A percentile compares a stretch with the other conserved stretches of the same genome.
Evolutionary conservation across 495 filamentous ascomycete genomes (phyloP).

Genomic region (Sabuloglossum arenarium): DNA sequence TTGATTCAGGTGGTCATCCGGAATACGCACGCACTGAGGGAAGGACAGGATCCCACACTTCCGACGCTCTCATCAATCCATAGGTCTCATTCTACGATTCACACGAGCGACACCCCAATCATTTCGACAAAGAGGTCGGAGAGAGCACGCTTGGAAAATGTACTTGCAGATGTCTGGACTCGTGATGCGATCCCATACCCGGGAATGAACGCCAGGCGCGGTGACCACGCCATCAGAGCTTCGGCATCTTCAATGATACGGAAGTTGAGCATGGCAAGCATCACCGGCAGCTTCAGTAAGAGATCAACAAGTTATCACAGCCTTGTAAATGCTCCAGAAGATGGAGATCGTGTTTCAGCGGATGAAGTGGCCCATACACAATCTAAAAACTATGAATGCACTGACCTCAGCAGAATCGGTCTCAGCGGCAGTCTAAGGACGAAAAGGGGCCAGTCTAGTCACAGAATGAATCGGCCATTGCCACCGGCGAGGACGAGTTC

Average conservation of each 20-base stretch:
- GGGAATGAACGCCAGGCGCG: slow-evolving; percentile 49
- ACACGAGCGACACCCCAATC: slow-evolving; percentile 37
- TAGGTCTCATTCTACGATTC: slow-evolving; percentile 50
- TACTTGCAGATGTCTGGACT: slow-evolving; percentile 66
- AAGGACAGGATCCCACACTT: slow-evolving; percentile 19
- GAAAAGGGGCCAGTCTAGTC: not conserved
- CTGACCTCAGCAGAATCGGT: not conserved
- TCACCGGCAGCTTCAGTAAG: slow-evolving; percentile 40
- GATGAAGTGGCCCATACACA: not conserved
- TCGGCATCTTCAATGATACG: slow-evolving; percentile 64
- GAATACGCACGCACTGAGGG: slow-evolving; percentile 58
- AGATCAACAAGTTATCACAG: slow-evolving; percentile 28
- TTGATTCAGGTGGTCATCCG: slow-evolving; percentile 67
- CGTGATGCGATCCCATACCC: slow-evolving; percentile 65
- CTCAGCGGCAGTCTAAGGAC: not conserved
- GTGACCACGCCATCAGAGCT: slow-evolving; percentile 43
- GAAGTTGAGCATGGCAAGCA: slow-evolving; percentile 56
- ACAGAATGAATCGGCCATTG: not conserved
- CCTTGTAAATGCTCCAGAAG: not conserved
- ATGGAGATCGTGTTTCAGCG: not conserved
- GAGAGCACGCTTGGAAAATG: slow-evolving; percentile 52
- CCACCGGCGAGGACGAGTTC: not conserved
- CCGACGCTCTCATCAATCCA: slow-evolving; percentile 29
- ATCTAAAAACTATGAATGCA: not conserved
- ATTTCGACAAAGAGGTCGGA: slow-evolving; percentile 49